Conservation (phyloP, 192 early-diverging fungal species). For the Umbelopsis isabellina region DNA sequence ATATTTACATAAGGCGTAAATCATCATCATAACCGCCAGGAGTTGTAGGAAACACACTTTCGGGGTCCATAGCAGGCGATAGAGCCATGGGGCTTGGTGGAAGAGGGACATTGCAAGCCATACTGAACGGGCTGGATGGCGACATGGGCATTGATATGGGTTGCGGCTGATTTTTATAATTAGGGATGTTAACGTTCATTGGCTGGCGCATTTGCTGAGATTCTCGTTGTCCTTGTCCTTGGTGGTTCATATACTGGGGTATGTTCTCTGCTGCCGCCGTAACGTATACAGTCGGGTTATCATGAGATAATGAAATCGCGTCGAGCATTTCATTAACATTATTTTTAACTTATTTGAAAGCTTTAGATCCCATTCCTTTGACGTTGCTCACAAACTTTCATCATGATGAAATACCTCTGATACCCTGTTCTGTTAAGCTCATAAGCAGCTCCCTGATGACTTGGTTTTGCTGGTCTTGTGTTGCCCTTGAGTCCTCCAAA, state of each 20-base stretch:
- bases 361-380: too few species aligned
- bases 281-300: too few species aligned
- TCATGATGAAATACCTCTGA: neutral
- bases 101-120: slow-evolving; percentile 4
- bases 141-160: neutral
- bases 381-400: too few species aligned
- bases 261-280: too few species aligned
- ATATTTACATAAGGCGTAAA: neutral
- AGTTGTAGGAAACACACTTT: neutral
- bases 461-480: neutral
- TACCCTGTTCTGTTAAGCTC: neutral
- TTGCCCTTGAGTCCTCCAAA: neutral
- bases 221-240: neutral
- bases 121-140: neutral
- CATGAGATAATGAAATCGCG: too few species aligned
- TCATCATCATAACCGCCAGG: too few species aligned
- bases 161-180: neutral
- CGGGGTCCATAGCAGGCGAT: neutral
- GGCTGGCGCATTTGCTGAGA: neutral
- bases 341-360: too few species aligned
- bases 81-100: slow-evolving; percentile 9
- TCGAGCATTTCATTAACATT: too few species aligned
- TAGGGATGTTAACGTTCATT: neutral
- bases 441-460: neutral
- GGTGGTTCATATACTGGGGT: too few species aligned